Conservation (phyloP, 2,329 filamentous ascomycete species). For the Penicillium expansum region DNA sequence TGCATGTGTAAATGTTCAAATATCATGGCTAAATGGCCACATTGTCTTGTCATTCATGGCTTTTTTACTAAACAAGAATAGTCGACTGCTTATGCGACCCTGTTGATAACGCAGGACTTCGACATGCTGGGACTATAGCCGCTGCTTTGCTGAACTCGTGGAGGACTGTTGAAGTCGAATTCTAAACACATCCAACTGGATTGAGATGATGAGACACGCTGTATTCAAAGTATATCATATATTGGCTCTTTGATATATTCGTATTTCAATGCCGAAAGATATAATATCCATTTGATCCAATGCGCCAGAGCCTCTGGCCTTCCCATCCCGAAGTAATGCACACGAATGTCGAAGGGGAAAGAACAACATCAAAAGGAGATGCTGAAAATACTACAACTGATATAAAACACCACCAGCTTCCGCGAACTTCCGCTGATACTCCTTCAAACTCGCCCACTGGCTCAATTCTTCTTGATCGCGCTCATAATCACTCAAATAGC, state of each 20-base stretch:
- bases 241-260: not conserved
- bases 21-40: not conserved
- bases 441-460: conserved; percentile 74
- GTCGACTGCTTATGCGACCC: too few species aligned
- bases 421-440: conserved; percentile 72
- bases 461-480: conserved; percentile 74
- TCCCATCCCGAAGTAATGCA: not conserved
- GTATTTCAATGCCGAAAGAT: not conserved
- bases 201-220: not conserved
- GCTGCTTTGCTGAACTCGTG: not conserved
- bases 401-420: conserved; percentile 55
- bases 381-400: conserved; percentile 23
- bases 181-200: not conserved
- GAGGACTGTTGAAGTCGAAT: not conserved
- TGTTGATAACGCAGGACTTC: not conserved
- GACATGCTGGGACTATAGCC: not conserved
- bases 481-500: conserved; percentile 46
- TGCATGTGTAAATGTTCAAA: conserved; percentile 7
- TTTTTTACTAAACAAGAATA: not conserved
- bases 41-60: not conserved
- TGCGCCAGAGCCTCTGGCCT: not conserved
- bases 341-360: not conserved
- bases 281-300: not conserved
- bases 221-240: not conserved
- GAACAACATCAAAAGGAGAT: not conserved